Percentiles rank a stretch among this genome's conserved stretches.
These are phyloP conservation scores for Pelargonium myrrhifolium DNA, from an alignment of 441 rosid genomes.

Conservation along the genomic window DNA sequence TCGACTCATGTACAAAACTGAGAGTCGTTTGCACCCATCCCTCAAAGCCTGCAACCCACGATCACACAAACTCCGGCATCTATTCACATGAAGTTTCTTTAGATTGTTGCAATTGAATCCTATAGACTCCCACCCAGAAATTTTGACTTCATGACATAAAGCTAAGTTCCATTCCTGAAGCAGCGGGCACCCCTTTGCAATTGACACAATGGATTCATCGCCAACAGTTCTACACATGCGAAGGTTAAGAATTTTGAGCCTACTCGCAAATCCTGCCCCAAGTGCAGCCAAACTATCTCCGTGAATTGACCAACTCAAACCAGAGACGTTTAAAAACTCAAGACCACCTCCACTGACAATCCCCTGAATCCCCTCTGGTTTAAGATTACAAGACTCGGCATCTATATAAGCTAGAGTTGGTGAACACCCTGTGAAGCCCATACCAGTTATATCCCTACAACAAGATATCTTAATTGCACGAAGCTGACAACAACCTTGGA, in stretches of 20 bases:
- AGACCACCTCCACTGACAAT: slow-evolving; percentile 75
- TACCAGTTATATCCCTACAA: slow-evolving; percentile 46
- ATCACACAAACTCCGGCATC: slow-evolving; percentile 61
- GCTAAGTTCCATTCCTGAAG: slow-evolving; percentile 73
- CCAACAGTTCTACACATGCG: slow-evolving; percentile 46
- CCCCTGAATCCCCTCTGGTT: slow-evolving; percentile 43
- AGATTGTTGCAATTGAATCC: slow-evolving; percentile 49
- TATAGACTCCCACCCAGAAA: slow-evolving; percentile 56
- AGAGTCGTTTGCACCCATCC: slow-evolving; percentile 24
- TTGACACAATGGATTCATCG: slow-evolving; percentile 12
- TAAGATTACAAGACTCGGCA: slow-evolving; percentile 54
- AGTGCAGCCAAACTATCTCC: slow-evolving; percentile 39
- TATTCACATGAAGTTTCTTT: slow-evolving; percentile 60
- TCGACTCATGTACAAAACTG: slow-evolving; percentile 38
- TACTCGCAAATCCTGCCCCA: slow-evolving; percentile 49
- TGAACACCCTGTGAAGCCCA: slow-evolving; percentile 60
- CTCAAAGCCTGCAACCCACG: background rate
- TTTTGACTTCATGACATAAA: slow-evolving; percentile 20
- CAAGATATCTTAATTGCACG: slow-evolving; percentile 47
- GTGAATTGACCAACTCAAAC: slow-evolving; percentile 19
- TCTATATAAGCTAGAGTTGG: slow-evolving; percentile 45
- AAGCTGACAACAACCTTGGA: slow-evolving; percentile 46
- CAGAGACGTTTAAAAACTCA: slow-evolving; percentile 47
- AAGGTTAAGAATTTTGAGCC: slow-evolving; percentile 56
- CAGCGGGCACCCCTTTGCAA: slow-evolving; percentile 62